Conservation (phyloP, 2,329 filamentous ascomycete genomes). For the Juglanconis oblonga region DNA sequence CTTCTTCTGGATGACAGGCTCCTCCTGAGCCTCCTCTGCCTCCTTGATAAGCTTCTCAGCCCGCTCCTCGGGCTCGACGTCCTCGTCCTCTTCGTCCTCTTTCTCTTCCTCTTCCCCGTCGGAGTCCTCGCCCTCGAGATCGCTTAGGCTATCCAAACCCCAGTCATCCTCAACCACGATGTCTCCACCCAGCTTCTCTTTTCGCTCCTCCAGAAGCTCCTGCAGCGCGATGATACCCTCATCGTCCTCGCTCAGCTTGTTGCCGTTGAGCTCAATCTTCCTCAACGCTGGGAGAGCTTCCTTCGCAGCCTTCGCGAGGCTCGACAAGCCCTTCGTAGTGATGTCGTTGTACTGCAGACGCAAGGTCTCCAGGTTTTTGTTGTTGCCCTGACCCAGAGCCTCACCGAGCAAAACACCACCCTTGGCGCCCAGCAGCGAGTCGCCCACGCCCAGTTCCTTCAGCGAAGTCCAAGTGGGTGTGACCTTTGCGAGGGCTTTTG, state of each 20-base stretch:
- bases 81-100: slow-evolving; percentile 63
- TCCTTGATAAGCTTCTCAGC: slow-evolving; percentile 68
- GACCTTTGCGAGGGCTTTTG: slow-evolving; percentile 73
- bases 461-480: slow-evolving; percentile 72
- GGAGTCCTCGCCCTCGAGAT: slow-evolving; percentile 76
- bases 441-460: slow-evolving; percentile 81
- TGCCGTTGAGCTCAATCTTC: slow-evolving; percentile 92
- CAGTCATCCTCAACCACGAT: slow-evolving; percentile 73
- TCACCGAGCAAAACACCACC: slow-evolving; percentile 72
- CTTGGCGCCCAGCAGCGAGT: slow-evolving; percentile 78
- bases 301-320: slow-evolving; percentile 66
- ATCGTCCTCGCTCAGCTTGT: slow-evolving; percentile 89
- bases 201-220: slow-evolving; percentile 71
- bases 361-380: slow-evolving; percentile 75
- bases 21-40: slow-evolving; percentile 68
- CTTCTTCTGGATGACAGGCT: slow-evolving; percentile 68
- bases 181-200: slow-evolving; percentile 68
- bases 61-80: slow-evolving; percentile 57
- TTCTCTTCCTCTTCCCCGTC: slow-evolving; percentile 67
- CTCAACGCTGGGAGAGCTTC: slow-evolving; percentile 70
- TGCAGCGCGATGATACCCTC: slow-evolving; percentile 65
- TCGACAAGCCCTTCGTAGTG: slow-evolving; percentile 69
- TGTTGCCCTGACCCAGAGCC: slow-evolving; percentile 71
- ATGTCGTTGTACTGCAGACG: slow-evolving; percentile 95
- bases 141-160: slow-evolving; percentile 82